A percentile compares a stretch with the other conserved stretches of the same genome.
phyloP scores from a whole-genome alignment of 2,329 filamentous ascomycete genomes.

The Didymella sp. region DNA sequence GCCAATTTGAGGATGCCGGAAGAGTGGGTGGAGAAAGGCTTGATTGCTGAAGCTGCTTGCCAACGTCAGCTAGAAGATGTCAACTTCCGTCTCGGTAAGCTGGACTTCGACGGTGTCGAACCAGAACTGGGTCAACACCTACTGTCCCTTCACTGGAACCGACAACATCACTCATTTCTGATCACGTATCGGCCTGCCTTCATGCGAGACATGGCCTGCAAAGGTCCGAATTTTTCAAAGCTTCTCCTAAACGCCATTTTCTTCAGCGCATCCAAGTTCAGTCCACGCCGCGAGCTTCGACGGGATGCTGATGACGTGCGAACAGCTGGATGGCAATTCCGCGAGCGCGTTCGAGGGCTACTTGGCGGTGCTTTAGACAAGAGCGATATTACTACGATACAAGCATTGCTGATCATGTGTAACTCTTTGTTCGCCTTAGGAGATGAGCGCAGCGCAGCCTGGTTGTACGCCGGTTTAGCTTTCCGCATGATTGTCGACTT shows the following conservation, averaged over 20 bases:
- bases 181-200: constrained; percentile 61
- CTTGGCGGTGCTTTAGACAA: constrained; percentile 56
- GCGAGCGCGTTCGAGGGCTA: constrained; percentile 56
- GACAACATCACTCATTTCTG: constrained; percentile 59
- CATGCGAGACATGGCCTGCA: constrained; percentile 56
- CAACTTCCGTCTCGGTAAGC: constrained; percentile 54
- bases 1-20: constrained; percentile 34
- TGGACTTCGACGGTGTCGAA: constrained; percentile 64
- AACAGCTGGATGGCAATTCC: constrained; percentile 59
- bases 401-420: constrained; percentile 61
- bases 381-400: constrained; percentile 62
- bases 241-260: constrained; percentile 64
- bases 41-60: constrained; percentile 58
- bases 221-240: constrained; percentile 64
- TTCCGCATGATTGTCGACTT: constrained; percentile 64
- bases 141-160: constrained; percentile 61
- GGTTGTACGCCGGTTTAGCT: constrained; percentile 65
- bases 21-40: constrained; percentile 54
- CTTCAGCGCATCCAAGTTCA: constrained; percentile 57
- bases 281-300: constrained; percentile 55
- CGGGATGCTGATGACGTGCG: constrained; percentile 55
- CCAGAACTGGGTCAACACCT: constrained; percentile 61
- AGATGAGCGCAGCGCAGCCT: constrained; percentile 61
- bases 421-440: constrained; percentile 59
- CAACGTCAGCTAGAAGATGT: constrained; percentile 60